These are phyloP conservation scores for Paraconiothyrium brasiliense DNA, from an alignment of 2,329 filamentous ascomycete genomes.

Conservation along the genomic window DNA sequence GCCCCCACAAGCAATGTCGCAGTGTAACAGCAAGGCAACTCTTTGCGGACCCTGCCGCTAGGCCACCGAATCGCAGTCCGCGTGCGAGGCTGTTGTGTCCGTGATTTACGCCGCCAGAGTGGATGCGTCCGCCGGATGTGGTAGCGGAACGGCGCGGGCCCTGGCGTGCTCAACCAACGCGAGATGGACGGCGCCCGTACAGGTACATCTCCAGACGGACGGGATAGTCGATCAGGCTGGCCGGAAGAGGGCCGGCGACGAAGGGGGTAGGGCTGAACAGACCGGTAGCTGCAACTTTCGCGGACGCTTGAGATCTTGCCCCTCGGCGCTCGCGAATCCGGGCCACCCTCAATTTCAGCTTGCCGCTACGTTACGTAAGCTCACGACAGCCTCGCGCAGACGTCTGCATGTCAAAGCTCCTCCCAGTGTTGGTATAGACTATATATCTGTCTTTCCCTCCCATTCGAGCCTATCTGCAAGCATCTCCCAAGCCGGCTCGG, in stretches of 20 bases:
- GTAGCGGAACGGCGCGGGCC: slow-evolving; percentile 9
- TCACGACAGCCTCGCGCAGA: not conserved
- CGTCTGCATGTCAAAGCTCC: no score
- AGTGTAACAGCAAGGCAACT: not conserved
- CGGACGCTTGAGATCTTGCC: not conserved
- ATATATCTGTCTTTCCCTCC: slow-evolving; percentile 28
- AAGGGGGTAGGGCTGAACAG: slow-evolving; percentile 1
- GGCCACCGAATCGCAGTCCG: not conserved
- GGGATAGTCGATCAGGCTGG: not conserved
- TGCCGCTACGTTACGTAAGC: not conserved
- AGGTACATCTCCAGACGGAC: not conserved
- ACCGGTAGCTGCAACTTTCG: not conserved
- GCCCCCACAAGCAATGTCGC: slow-evolving; percentile 2
- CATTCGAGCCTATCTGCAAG: slow-evolving; percentile 81
- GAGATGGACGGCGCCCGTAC: not conserved
- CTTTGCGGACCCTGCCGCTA: not conserved
- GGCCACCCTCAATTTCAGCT: not conserved
- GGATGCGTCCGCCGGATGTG: slow-evolving; percentile 6
- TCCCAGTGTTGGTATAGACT: no score
- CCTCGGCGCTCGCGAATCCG: not conserved
- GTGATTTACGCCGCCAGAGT: not conserved
- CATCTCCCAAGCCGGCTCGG: slow-evolving; percentile 79
- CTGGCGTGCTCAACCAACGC: not conserved
- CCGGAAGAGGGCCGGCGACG: not conserved
- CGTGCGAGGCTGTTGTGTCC: not conserved